Evolutionary conservation across 73 alveolate genomes (phyloP).

Genomic region (Paramecium primaurelia): DNA sequence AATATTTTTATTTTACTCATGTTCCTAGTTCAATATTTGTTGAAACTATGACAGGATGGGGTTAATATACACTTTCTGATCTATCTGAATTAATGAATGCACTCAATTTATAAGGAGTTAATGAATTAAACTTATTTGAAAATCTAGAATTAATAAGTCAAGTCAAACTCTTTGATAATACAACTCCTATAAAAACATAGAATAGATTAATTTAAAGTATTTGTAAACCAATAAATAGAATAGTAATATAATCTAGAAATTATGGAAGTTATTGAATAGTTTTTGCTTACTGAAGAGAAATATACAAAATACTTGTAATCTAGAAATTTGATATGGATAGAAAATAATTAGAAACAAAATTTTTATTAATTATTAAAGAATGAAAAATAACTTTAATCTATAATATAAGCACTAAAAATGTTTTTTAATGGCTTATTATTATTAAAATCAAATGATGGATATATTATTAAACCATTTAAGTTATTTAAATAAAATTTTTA

Average conservation of each 20-base stretch:
- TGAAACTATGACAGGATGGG: slow-evolving; percentile 36
- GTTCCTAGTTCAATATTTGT: slow-evolving; percentile 42
- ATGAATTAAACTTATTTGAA: not conserved
- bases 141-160: not conserved
- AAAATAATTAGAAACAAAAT: not conserved
- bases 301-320: not conserved
- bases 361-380: not conserved
- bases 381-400: not conserved
- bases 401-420: not conserved
- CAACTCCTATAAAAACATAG: not conserved
- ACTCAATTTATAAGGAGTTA: not conserved
- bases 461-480: not conserved
- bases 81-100: not conserved
- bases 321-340: not conserved
- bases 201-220: slow-evolving; percentile 11
- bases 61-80: not conserved
- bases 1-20: slow-evolving; percentile 22
- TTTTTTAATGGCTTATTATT: not conserved
- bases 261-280: not conserved
- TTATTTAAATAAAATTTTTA: not conserved
- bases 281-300: not conserved
- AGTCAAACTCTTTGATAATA: not conserved
- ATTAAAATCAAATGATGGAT: not conserved
- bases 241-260: not conserved
- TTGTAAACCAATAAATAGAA: not conserved